Percentiles rank a stretch among this genome's conserved stretches.
These are phyloP conservation scores for Penicillium sp. DNA, from an alignment of 2,329 filamentous ascomycete genomes.

Conservation along the genomic window DNA sequence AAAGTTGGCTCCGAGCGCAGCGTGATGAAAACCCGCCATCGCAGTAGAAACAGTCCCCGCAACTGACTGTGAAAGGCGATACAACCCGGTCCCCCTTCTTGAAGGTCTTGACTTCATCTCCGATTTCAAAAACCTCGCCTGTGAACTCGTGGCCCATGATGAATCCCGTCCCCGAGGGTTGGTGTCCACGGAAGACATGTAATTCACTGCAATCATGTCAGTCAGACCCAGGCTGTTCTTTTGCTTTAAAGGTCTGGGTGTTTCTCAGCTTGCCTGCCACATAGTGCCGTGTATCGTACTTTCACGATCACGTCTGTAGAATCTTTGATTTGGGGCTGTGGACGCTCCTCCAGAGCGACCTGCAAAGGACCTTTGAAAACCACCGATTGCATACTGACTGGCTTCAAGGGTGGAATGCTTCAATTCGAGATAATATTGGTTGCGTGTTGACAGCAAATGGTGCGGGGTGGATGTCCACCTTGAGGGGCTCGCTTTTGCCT, in stretches of 20 bases:
- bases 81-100: slow-evolving; percentile 74
- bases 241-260: background rate
- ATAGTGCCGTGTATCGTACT: slow-evolving; percentile 77
- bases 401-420: background rate
- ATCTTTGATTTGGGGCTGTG: slow-evolving; percentile 69
- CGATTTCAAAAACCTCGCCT: slow-evolving; percentile 67
- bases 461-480: background rate
- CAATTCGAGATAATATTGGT: background rate
- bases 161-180: slow-evolving; percentile 63
- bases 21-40: slow-evolving; percentile 69
- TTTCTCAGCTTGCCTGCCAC: slow-evolving; percentile 64
- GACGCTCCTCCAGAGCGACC: slow-evolving; percentile 73
- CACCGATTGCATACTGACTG: slow-evolving; percentile 74
- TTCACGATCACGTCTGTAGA: slow-evolving; percentile 76
- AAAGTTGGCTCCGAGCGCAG: slow-evolving; percentile 67
- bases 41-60: slow-evolving; percentile 81
- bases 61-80: slow-evolving; percentile 76
- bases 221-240: background rate
- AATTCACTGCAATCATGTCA: slow-evolving; percentile 57
- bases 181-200: slow-evolving; percentile 80
- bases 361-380: slow-evolving; percentile 77
- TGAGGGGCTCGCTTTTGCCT: slow-evolving; percentile 8
- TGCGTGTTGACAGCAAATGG: background rate
- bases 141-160: slow-evolving; percentile 80
- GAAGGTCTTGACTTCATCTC: slow-evolving; percentile 55